A percentile compares a stretch with the other conserved stretches of the same genome.
Evolutionary conservation across 805 yeast genomes (phyloP).

Genomic region (Hanseniaspora nectarophila): DNA sequence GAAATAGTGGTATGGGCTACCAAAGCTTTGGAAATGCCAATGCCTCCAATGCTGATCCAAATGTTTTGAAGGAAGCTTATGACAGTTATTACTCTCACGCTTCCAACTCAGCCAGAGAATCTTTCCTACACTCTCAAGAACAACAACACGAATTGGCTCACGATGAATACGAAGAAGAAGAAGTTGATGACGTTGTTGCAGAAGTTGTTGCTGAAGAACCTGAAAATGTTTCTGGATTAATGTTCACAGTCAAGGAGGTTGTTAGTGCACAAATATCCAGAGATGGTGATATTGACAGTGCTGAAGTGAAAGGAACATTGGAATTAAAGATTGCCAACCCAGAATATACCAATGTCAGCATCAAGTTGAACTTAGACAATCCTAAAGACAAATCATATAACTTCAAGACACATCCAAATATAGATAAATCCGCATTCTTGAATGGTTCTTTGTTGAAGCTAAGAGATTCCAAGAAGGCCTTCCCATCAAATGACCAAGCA

Average conservation of each 20-base stretch:
- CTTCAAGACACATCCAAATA: conserved; percentile 92
- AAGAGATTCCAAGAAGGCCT: conserved; percentile 64
- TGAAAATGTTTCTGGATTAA: conserved; percentile 58
- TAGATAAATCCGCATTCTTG: conserved; percentile 64
- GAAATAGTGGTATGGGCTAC: conserved; percentile 28
- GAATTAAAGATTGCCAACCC: conserved; percentile 76
- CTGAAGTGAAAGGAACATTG: conserved; percentile 82
- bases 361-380: conserved; percentile 38
- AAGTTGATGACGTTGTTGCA: conserved; percentile 8
- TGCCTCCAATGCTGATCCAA: conserved; percentile 23
- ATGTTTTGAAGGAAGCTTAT: conserved; percentile 29
- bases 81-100: conserved; percentile 30
- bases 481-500: conserved; percentile 84
- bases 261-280: conserved; percentile 66
- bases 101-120: conserved; percentile 31
- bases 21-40: conserved; percentile 27
- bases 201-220: conserved; percentile 17
- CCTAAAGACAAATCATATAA: conserved; percentile 40
- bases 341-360: conserved; percentile 53
- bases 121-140: conserved; percentile 22
- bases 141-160: conserved; percentile 17
- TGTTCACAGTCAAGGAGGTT: conserved; percentile 65
- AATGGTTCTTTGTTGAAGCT: conserved; percentile 49
- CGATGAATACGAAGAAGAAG: background rate
- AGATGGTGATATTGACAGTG: conserved; percentile 60